Evolutionary conservation across 768 basidiomycete species (phyloP).

Genomic region (Lactifluus subvellereus): DNA sequence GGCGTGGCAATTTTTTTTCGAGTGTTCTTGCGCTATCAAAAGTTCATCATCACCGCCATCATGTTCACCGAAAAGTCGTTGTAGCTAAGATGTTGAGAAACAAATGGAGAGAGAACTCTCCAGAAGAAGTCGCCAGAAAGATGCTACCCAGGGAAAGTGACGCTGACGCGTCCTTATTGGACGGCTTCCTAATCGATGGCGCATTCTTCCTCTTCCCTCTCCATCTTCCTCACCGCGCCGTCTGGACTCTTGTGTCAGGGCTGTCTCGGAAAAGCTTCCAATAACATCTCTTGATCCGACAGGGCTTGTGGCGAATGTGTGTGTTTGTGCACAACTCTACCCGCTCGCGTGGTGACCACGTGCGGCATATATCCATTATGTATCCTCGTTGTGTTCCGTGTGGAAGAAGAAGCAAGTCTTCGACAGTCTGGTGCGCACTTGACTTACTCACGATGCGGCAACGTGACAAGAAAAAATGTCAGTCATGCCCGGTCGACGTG

Average conservation of each 20-base stretch:
- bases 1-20: too few species aligned
- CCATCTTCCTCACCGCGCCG: too few species aligned
- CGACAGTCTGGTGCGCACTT: neutral
- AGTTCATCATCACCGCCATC: too few species aligned
- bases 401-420: neutral
- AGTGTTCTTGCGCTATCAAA: too few species aligned
- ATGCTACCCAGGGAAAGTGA: too few species aligned
- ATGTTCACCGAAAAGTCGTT: too few species aligned
- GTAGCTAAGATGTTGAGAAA: too few species aligned
- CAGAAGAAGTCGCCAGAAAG: too few species aligned
- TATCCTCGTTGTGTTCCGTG: neutral
- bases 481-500: neutral
- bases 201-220: too few species aligned
- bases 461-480: neutral
- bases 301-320: neutral
- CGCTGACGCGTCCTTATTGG: too few species aligned
- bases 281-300: neutral
- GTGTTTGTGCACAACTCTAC: neutral
- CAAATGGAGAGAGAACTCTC: too few species aligned
- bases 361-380: neutral
- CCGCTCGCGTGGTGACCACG: neutral
- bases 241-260: neutral
- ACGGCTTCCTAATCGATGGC: too few species aligned
- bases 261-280: neutral
- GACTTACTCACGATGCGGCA: neutral